Base-by-base conservation (phyloP, 768 basidiomycete species). In the Nidula microcarpa region DNA sequence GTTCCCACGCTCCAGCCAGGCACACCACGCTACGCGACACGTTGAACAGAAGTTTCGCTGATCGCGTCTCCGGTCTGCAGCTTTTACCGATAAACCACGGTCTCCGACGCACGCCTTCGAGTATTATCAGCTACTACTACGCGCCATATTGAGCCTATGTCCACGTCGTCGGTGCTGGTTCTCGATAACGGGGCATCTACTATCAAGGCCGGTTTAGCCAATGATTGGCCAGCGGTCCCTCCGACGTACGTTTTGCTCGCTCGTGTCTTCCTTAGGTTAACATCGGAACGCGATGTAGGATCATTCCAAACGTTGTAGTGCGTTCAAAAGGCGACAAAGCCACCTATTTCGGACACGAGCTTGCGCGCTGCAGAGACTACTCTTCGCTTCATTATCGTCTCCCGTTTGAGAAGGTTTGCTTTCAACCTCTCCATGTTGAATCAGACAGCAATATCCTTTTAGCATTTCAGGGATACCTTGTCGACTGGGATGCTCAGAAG, bases 401-500 rank as follows among this genome's bases (percentile, higher is more conserved):
- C 36, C 91, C 95, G 0, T 88, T 95, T 55, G 95, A 97, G 68
- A 86, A 90, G 81, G 95, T 90, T 61, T 53, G 67, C 23, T 30
- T 30, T 41, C 51, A 33, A 43, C 11, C 45, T 43, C 37, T 60
- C 68, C 55, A 18, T 54, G 10, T 4, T 18, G 11, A 13, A 9
- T 14, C 23, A 49, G 39, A 11, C n/a, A 23, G 6, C 17, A 5
- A 57, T 57, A 54, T 56, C 56, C 49, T 64, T 56, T 60, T 57
- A 68, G 61, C 50, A 34, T 52, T 58, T 43, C 66, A 97, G 95
- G 95, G 95, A 30, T 92, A 89, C 68, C 74, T 96, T 13, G 87
- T 91, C 32, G 94, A 96, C 63, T 98, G 95, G 95, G 94, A 97
- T 57, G 89, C 89, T 2, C 85, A 98, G 68, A 96, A 96, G 68